Evolutionary conservation across 805 yeast genomes (phyloP), one percentile per base, ranked within the genome.

Genomic region (Blastobotrys terrestris): DNA sequence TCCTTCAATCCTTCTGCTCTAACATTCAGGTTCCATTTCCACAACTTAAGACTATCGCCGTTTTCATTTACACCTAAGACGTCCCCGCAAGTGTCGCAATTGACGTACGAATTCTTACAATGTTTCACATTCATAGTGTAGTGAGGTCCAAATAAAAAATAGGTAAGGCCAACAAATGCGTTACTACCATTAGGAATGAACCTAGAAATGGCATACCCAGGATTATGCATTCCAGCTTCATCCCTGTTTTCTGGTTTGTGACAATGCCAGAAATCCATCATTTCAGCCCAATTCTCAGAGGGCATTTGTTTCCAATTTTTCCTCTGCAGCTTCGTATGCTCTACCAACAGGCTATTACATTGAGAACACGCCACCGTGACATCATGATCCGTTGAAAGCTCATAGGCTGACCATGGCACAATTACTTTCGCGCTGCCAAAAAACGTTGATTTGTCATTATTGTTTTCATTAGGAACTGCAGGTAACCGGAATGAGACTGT

Each of bases 211-310:
- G 66, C 63, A 45, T 67, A 68, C 39, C 58, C 51, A 21, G 60
- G 51, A 22, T 58, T 58, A 15, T 51, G 49, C 18, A 7, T 6
- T 49, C 31, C 31, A 39, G 48, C 26, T 45, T 44, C 46, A 35
- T 55, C 45, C 45, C 47, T 49, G n/a, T 47, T 52, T 39, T 56
- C 55, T 0, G 76, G 76, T 52, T 72, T 72, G 53, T 92, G 97
- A 64, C 99, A 92, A 66, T 92, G 97, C 99, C 99, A 92, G 58
- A 85, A 86, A 53, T 92, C 98, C 95, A 92, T 85, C 77, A 94
- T 72, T 65, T 92, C 99, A 13, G 85, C 81, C 99, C 99, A 92
- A 48, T 80, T 73, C 63, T 90, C 97, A 1, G 95, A 85, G 0
- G 99, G 99, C 83, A 92, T 79, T 40, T 87, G 87, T 48, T 63